These are phyloP conservation scores for Lizonia empirigonia DNA, from an alignment of 2,329 filamentous ascomycete genomes.

Conservation along the genomic window DNA sequence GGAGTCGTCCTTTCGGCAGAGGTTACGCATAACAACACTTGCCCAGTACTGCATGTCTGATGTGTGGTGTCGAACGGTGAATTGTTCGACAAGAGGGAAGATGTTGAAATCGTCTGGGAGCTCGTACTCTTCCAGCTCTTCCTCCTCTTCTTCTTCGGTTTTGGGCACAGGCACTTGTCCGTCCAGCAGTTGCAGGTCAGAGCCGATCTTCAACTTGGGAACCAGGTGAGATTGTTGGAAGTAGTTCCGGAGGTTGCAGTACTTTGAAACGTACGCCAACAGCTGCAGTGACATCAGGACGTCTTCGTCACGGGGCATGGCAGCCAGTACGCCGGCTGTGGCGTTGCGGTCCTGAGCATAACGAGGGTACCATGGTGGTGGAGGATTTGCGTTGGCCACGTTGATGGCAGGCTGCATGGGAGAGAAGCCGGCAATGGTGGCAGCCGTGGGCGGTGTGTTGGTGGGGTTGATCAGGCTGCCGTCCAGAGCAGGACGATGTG, in stretches of 20 bases:
- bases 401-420: constrained; percentile 71
- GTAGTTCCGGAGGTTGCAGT: constrained; percentile 93
- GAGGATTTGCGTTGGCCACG: constrained; percentile 73
- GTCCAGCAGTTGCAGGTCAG: constrained; percentile 81
- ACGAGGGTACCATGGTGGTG: constrained; percentile 77
- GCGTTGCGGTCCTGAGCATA: constrained; percentile 76
- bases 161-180: constrained; percentile 58
- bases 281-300: constrained; percentile 97
- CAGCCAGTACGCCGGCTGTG: constrained; percentile 74
- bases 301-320: constrained; percentile 96
- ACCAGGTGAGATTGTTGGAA: constrained; percentile 96
- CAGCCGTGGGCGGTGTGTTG: constrained; percentile 65
- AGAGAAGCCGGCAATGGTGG: constrained; percentile 71
- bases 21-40: constrained; percentile 96
- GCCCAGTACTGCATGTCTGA: constrained; percentile 99
- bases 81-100: constrained; percentile 97
- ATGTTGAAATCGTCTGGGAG: constrained; percentile 97
- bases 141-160: constrained; percentile 60
- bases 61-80: constrained; percentile 92
- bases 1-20: constrained; percentile 96
- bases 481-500: constrained; percentile 81
- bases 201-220: constrained; percentile 85
- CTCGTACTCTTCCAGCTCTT: constrained; percentile 84
- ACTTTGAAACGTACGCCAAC: constrained; percentile 96
- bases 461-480: constrained; percentile 79